phyloP scores from a whole-genome alignment of 768 basidiomycete species.

The Hypsizygus marmoreus region DNA sequence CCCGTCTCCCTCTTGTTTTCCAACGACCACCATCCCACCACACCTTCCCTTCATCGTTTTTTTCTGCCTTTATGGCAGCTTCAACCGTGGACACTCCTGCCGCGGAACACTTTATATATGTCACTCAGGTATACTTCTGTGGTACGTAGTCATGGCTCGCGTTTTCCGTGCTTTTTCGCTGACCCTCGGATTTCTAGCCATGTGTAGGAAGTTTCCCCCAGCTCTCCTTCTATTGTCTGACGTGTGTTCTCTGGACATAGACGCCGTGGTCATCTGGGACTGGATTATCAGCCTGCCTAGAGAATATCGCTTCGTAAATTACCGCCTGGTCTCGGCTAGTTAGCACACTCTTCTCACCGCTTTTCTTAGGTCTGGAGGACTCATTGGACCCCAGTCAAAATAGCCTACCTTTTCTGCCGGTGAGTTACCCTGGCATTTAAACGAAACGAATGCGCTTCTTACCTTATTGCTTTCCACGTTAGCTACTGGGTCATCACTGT shows the following conservation, averaged over 20 bases:
- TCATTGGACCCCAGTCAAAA: constrained; percentile 81
- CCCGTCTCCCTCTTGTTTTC: constrained; percentile 39
- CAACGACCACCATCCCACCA: constrained; percentile 33
- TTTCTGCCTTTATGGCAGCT: constrained; percentile 30
- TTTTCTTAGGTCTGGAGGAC: constrained; percentile 72
- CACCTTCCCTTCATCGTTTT: constrained; percentile 18
- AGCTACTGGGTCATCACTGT: constrained; percentile 85
- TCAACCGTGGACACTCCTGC: constrained; percentile 44
- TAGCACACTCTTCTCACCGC: constrained; percentile 19
- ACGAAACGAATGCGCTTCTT: constrained; percentile 7
- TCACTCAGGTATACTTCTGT: constrained; percentile 84
- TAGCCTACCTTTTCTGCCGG: constrained; percentile 85
- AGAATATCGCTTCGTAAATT: constrained; percentile 74
- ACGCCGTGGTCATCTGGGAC: constrained; percentile 84
- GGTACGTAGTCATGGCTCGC: constrained; percentile 52
- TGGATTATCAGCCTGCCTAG: constrained; percentile 78
- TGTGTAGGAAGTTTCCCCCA: constrained; percentile 53
- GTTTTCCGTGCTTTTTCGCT: constrained; percentile 25
- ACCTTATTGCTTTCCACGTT: constrained; percentile 5
- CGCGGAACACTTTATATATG: constrained; percentile 77
- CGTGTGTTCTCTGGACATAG: constrained; percentile 39
- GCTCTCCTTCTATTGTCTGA: constrained; percentile 29
- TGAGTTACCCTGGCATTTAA: constrained; percentile 35
- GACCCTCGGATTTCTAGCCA: constrained; percentile 49
- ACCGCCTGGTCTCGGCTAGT: constrained; percentile 18